Percentiles rank a stretch among this genome's conserved stretches.
Evolutionary conservation across 1,139 yeast species (phyloP).

Genomic region (Hansenula sp.): DNA sequence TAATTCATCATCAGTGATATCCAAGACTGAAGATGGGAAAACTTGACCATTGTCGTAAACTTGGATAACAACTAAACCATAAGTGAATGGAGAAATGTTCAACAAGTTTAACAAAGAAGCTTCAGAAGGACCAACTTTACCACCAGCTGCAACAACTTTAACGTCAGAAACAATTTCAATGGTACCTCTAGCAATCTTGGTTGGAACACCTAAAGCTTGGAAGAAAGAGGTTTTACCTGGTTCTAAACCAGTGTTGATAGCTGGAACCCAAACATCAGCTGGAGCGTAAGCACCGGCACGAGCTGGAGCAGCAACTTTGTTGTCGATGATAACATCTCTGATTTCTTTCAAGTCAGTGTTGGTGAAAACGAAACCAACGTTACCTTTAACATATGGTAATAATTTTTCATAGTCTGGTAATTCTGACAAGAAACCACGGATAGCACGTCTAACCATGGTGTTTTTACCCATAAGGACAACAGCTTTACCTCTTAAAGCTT

Average conservation of each 20-base stretch:
- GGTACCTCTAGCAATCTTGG: conserved; percentile 99
- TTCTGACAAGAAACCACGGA: conserved; percentile 92
- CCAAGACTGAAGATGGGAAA: conserved; percentile 95
- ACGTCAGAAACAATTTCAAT: conserved; percentile 98
- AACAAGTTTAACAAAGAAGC: conserved; percentile 98
- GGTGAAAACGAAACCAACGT: conserved; percentile 99
- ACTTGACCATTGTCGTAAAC: conserved; percentile 99
- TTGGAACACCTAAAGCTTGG: conserved; percentile 99
- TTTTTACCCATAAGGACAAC: conserved; percentile 99
- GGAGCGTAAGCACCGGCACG: conserved; percentile 99
- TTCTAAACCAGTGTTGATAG: conserved; percentile 99
- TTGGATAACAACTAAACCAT: conserved; percentile 94
- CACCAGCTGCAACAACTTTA: conserved; percentile 84
- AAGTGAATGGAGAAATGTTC: conserved; percentile 99
- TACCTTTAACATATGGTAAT: conserved; percentile 93
- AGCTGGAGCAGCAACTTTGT: conserved; percentile 99
- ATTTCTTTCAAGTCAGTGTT: conserved; percentile 87
- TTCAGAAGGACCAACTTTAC: conserved; percentile 98
- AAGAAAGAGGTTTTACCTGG: conserved; percentile 99
- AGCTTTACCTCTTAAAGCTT: conserved; percentile 91
- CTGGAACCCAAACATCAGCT: conserved; percentile 94
- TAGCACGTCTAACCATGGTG: conserved; percentile 99
- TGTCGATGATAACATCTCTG: conserved; percentile 82
- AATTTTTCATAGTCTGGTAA: conserved; percentile 95
- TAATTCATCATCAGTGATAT: conserved; percentile 97